Conservation (phyloP, 495 filamentous ascomycete species). For the Penicillium angulare region DNA sequence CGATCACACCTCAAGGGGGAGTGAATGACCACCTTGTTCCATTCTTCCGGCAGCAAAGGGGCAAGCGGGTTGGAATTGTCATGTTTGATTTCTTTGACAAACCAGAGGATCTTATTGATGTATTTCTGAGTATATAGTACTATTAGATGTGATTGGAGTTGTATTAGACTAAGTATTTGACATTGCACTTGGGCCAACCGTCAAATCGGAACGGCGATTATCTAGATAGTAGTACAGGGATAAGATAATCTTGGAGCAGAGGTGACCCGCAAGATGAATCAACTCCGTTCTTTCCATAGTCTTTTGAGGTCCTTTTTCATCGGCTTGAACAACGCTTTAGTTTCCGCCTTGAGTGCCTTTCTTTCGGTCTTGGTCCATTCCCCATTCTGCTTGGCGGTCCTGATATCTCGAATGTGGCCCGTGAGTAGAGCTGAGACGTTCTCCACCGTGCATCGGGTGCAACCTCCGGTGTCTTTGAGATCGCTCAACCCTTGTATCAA, state of each 20-base stretch:
- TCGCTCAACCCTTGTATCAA: slow-evolving; percentile 11
- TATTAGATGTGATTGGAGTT: too few relatives aligned
- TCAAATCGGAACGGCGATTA: too few relatives aligned
- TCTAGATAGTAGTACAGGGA: too few relatives aligned
- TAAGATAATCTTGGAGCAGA: too few relatives aligned
- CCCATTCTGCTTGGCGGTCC: slow-evolving; percentile 14
- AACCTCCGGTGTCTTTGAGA: slow-evolving; percentile 11
- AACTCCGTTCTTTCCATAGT: slow-evolving; percentile 14
- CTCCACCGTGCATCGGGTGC: slow-evolving; percentile 19
- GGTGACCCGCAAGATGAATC: too few relatives aligned
- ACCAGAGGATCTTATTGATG: slow-evolving; percentile 16
- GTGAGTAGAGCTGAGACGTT: slow-evolving; percentile 8
- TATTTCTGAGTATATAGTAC: slow-evolving; percentile 7
- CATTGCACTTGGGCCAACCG: too few relatives aligned
- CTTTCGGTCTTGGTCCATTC: slow-evolving; percentile 17
- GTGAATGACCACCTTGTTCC: slow-evolving; percentile 29
- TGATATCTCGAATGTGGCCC: slow-evolving; percentile 9
- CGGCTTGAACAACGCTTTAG: slow-evolving; percentile 10
- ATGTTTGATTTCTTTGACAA: slow-evolving; percentile 50
- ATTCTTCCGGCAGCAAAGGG: slow-evolving; percentile 21
- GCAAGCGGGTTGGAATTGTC: slow-evolving; percentile 37
- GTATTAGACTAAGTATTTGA: too few relatives aligned
- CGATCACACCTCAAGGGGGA: slow-evolving; percentile 35
- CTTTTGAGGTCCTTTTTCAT: slow-evolving; percentile 15
- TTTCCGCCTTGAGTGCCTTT: slow-evolving; percentile 18